These are phyloP conservation scores for Beta macrorhiza DNA, from an alignment of 179 eudicot species.

Conservation along the genomic window DNA sequence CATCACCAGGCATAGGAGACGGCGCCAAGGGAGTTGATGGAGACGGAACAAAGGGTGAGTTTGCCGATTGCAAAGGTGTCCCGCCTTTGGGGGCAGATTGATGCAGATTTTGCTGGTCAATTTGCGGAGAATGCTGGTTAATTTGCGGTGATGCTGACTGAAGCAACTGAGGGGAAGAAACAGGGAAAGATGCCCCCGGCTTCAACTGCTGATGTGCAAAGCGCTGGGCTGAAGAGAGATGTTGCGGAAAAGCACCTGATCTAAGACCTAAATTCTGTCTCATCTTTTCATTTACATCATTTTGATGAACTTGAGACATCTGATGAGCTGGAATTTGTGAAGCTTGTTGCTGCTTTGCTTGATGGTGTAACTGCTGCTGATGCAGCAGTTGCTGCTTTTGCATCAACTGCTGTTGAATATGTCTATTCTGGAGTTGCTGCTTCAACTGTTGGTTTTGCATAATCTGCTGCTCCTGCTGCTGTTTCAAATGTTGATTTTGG, in stretches of 20 bases:
- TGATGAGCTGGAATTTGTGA: constrained; percentile 59
- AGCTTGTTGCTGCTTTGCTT: constrained; percentile 51
- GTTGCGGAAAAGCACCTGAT: constrained; percentile 68
- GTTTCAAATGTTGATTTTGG: constrained; percentile 69
- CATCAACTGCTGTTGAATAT: constrained; percentile 55
- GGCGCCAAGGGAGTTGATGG: constrained; percentile 83
- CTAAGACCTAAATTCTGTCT: constrained; percentile 67
- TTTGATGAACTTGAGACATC: constrained; percentile 71
- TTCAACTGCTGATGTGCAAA: constrained; percentile 73
- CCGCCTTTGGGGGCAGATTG: constrained; percentile 55
- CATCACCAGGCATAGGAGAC: constrained; percentile 84
- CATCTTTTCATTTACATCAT: constrained; percentile 66
- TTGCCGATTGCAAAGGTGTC: constrained; percentile 84
- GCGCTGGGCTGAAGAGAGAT: constrained; percentile 59
- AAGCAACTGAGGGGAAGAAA: constrained; percentile 74
- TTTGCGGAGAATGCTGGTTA: constrained; percentile 81
- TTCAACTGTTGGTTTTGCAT: constrained; percentile 62
- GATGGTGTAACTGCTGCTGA: constrained; percentile 57
- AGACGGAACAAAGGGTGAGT: constrained; percentile 78
- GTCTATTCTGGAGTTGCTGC: constrained; percentile 60
- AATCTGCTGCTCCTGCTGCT: constrained; percentile 74
- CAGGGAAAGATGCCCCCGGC: constrained; percentile 58
- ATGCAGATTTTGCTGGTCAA: constrained; percentile 72
- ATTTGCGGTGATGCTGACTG: constrained; percentile 75
- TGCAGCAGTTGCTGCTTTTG: constrained; percentile 59